Conservation (phyloP, 495 filamentous ascomycete genomes). For the Aspergillus panamensis region DNA sequence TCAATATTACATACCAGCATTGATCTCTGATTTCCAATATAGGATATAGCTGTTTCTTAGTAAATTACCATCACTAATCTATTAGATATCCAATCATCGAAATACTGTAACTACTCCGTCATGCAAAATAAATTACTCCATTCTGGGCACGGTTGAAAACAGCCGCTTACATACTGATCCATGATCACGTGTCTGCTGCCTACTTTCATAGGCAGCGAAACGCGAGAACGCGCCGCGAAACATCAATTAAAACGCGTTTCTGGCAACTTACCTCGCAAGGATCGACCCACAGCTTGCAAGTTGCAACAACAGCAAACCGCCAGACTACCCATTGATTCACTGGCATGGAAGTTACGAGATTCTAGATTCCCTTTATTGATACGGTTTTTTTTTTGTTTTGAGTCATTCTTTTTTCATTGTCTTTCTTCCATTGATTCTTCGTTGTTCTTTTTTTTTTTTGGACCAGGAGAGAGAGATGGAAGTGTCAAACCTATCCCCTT, state of each 20-base stretch:
- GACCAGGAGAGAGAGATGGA: constrained; percentile 16
- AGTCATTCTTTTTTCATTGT: background rate
- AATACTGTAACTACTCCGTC: no score
- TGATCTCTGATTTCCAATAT: background rate
- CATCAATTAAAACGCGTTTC: constrained; percentile 4
- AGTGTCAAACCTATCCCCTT: constrained; percentile 16
- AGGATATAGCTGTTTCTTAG: no score
- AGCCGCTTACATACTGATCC: background rate
- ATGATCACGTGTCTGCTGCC: background rate
- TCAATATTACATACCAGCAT: background rate
- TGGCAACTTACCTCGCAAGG: background rate
- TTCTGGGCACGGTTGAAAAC: no score
- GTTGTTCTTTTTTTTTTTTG: background rate
- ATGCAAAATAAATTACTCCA: no score
- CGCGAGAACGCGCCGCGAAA: background rate
- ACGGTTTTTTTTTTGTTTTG: background rate
- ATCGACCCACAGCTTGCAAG: background rate
- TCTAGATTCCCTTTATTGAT: background rate
- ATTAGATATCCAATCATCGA: no score
- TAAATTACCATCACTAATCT: no score
- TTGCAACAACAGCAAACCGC: background rate
- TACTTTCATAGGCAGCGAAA: background rate
- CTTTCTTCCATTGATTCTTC: background rate
- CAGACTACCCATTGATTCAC: background rate
- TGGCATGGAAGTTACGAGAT: background rate